phyloP scores from a whole-genome alignment of 495 filamentous ascomycete genomes.

The Trypethelium eluteriae region DNA sequence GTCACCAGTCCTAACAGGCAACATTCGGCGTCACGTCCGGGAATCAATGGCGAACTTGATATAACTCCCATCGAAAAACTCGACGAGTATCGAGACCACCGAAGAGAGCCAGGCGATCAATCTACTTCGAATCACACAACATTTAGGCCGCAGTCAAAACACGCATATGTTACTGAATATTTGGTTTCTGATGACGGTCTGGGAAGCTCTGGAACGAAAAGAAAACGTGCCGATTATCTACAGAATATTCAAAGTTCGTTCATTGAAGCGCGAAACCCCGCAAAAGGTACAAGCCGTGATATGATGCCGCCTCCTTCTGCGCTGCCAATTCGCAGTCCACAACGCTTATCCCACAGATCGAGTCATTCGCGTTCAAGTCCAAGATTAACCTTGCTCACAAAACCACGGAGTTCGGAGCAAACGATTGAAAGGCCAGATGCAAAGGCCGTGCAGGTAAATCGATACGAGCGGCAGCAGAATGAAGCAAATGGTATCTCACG shows the following conservation, averaged over 20 bases:
- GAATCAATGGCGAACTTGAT: not conserved
- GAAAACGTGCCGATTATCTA: slow-evolving; percentile 17
- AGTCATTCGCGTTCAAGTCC: not conserved
- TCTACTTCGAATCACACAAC: not conserved
- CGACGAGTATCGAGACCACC: no score
- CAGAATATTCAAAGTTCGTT: slow-evolving; percentile 6
- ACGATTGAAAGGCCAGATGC: not conserved
- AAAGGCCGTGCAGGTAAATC: not conserved
- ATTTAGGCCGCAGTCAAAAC: not conserved
- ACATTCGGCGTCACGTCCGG: not conserved
- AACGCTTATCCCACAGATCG: not conserved
- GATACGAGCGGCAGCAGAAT: not conserved
- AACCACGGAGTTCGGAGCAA: not conserved
- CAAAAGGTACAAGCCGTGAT: slow-evolving; percentile 22
- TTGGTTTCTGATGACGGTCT: slow-evolving; percentile 1
- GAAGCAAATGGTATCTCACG: not conserved
- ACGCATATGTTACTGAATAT: not conserved
- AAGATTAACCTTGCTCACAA: not conserved
- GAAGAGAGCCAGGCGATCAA: not conserved
- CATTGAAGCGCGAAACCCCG: slow-evolving; percentile 1
- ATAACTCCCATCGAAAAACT: not conserved
- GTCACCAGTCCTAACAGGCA: not conserved
- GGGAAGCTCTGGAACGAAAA: slow-evolving; percentile 21
- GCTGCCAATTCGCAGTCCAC: not conserved
- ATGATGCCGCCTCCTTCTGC: slow-evolving; percentile 32